Evolutionary conservation across 495 filamentous ascomycete species (phyloP), one percentile per base, ranked within the genome.

Genomic region (Hypoxylon cercidicola): DNA sequence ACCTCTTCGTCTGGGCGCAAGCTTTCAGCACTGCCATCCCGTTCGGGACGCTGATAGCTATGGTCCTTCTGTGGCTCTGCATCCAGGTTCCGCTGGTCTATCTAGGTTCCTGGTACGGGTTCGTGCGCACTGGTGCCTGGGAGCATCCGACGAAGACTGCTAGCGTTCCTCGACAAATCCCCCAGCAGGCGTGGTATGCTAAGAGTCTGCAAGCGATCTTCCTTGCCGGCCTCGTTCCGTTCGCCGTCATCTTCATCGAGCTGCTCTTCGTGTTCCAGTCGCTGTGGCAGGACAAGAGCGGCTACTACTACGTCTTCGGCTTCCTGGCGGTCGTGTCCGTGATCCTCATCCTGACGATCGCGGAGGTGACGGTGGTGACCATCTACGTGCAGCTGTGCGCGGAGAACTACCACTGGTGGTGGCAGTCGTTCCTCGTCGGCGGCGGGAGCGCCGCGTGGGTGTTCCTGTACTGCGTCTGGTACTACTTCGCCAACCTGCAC

Each of bases 401-500:
- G 10, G 93, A 93, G 87, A 94, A 97, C 73, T 92, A 96, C 75
- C 84, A 95, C 73, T 97, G 93, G 93, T 96, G 91, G 92, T 97
- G 93, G 93, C 90, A 92, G 72, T 92, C 89, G 64, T 95, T 97
- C 79, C 75, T 93, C 35, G 85, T 93, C 13, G 93, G 93, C 40
- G 89, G 89, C 50, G 88, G 89, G 67, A 90, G 87, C 63, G 86
- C 89, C 1, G 75, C 92, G 61, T 97, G 93, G 93, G 87, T 97
- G 37, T 96, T 94, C 72, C 69, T 85, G 37, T 97, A 96, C 75
- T 91, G 90, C 69, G 79, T 89, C 43, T 97, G 90, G 88, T 97
- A 96, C 77, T 97, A 92, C 77, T 84, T 87, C 65, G 87, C 87
- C 70, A 91, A 89, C 75, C 81, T 97, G 32, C 89, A 94, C 65